phyloP scores from a whole-genome alignment of 148 eudicot species.

The Heliosperma pusillum region DNA sequence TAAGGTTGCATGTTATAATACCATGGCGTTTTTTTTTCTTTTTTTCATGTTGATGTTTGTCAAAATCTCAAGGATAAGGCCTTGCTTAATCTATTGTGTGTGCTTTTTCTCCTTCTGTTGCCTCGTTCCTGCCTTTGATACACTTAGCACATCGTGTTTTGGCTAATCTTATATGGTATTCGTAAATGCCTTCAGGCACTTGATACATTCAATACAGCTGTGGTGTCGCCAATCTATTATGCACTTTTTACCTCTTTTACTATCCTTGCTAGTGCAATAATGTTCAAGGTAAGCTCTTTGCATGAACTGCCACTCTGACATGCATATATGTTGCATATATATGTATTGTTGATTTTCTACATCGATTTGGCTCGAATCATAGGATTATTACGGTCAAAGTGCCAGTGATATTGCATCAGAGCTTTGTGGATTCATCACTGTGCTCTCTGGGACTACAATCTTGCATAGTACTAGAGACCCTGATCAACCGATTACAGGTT shows the following conservation, averaged over 20 bases:
- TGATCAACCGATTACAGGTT: conserved; percentile 46
- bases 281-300: conserved; percentile 39
- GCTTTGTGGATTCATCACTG: conserved; percentile 47
- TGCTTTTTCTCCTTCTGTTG: background rate
- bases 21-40: background rate
- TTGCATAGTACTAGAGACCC: conserved; percentile 49
- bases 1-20: background rate
- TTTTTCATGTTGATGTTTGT: background rate
- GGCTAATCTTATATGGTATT: conserved; percentile 8
- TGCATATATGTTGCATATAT: background rate
- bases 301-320: background rate
- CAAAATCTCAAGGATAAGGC: background rate
- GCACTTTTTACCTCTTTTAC: conserved; percentile 46
- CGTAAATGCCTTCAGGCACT: conserved; percentile 33
- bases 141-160: background rate
- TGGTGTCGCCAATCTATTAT: conserved; percentile 49
- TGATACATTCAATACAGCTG: conserved; percentile 45
- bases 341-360: background rate
- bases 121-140: background rate
- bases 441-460: conserved; percentile 40
- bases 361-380: conserved; percentile 3
- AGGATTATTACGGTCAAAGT: conserved; percentile 54
- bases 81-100: background rate
- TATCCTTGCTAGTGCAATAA: conserved; percentile 49
- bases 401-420: conserved; percentile 42